A percentile compares a stretch with the other conserved stretches of the same genome.
Conservation (phyloP, 2,329 filamentous ascomycete species). For the Colletotrichum truncatum region DNA sequence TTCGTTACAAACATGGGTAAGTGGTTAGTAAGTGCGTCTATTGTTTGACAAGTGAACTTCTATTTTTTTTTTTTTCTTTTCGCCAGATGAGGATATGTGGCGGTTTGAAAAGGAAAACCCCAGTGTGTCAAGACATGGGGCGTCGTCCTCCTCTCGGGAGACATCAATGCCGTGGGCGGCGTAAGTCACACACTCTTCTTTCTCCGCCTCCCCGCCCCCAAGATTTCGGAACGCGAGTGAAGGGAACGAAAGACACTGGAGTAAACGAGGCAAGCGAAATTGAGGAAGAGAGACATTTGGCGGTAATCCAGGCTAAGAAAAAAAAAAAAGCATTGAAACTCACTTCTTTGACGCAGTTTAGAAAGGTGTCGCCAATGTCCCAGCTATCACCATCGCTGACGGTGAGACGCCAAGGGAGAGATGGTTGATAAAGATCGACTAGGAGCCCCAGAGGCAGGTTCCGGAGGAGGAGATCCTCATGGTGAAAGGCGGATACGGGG, state of each 20-base stretch:
- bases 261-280: not conserved
- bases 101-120: not conserved
- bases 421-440: slow-evolving; percentile 65
- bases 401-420: slow-evolving; percentile 63
- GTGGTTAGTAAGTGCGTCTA: too few relatives aligned
- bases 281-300: not conserved
- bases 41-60: too few relatives aligned
- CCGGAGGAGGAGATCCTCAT: slow-evolving; percentile 62
- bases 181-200: too few relatives aligned
- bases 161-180: too few relatives aligned
- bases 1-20: too few relatives aligned
- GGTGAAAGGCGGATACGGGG: slow-evolving; percentile 67
- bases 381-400: slow-evolving; percentile 64
- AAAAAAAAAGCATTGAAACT: slow-evolving; percentile 27
- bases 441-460: slow-evolving; percentile 64
- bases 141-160: too few relatives aligned
- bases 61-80: too few relatives aligned
- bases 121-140: too few relatives aligned
- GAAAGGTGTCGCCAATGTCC: slow-evolving; percentile 70
- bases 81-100: not conserved
- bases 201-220: too few relatives aligned
- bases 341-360: slow-evolving; percentile 72
- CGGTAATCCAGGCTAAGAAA: too few relatives aligned
- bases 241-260: not conserved
- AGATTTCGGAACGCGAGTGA: not conserved